These are phyloP conservation scores for Boletus subcaerulescens DNA, from an alignment of 768 basidiomycete genomes.

Conservation along the genomic window DNA sequence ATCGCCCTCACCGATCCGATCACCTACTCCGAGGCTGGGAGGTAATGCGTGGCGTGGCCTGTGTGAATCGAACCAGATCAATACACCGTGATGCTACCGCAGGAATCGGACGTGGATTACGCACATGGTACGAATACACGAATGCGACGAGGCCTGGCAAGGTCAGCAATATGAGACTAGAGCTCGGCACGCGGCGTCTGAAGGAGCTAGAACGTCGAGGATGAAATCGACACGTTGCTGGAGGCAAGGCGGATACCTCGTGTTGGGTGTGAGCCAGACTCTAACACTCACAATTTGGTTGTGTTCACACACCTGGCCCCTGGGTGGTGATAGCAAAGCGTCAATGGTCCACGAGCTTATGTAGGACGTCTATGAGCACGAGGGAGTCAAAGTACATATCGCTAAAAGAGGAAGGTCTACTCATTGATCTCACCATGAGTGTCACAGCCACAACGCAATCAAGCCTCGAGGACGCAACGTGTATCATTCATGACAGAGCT, in stretches of 20 bases:
- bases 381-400: background rate
- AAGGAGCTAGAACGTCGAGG: slow-evolving; percentile 2
- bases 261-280: slow-evolving; percentile 10
- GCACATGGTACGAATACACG: slow-evolving; percentile 14
- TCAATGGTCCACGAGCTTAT: background rate
- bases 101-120: background rate
- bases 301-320: slow-evolving; percentile 8
- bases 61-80: slow-evolving; percentile 1
- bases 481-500: background rate
- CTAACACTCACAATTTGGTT: background rate
- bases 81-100: slow-evolving; percentile 1
- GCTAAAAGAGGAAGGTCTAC: background rate
- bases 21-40: slow-evolving; percentile 33
- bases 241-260: slow-evolving; percentile 12
- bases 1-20: slow-evolving; percentile 64
- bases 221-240: background rate
- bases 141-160: background rate
- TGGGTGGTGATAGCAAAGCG: background rate
- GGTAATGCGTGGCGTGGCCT: slow-evolving; percentile 22
- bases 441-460: slow-evolving; percentile 17
- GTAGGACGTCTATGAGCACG: slow-evolving; percentile 7
- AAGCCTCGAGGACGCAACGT: slow-evolving; percentile 26
- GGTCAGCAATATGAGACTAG: slow-evolving; percentile 2
- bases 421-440: background rate
- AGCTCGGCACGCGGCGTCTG: slow-evolving; percentile 1